These are phyloP conservation scores for Xylaria intraflava DNA, from an alignment of 495 filamentous ascomycete species.

Conservation along the genomic window DNA sequence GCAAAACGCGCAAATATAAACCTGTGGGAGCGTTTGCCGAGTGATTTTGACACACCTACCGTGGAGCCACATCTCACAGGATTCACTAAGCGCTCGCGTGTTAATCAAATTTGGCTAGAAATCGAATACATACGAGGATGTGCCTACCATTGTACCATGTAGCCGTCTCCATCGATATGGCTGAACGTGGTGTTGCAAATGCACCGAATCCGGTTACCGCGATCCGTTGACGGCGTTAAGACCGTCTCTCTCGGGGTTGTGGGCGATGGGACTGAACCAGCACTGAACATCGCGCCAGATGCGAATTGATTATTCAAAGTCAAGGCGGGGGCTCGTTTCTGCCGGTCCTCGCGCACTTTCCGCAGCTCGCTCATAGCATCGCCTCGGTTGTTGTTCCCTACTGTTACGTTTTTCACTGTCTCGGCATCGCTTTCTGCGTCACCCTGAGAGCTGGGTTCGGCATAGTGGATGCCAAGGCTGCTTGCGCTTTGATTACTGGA, in stretches of 20 bases:
- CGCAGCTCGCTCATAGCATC: slow-evolving; percentile 60
- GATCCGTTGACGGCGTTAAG: slow-evolving; percentile 57
- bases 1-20: slow-evolving; percentile 79
- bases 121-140: not conserved
- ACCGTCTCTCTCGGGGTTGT: slow-evolving; percentile 62
- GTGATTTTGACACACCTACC: slow-evolving; percentile 69
- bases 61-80: slow-evolving; percentile 81
- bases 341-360: slow-evolving; percentile 62
- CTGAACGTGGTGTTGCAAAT: slow-evolving; percentile 53
- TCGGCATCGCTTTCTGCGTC: slow-evolving; percentile 49
- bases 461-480: slow-evolving; percentile 29
- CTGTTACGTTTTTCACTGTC: slow-evolving; percentile 44
- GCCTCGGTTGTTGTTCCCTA: slow-evolving; percentile 28
- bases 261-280: slow-evolving; percentile 45
- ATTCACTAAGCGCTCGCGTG: slow-evolving; percentile 53
- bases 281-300: slow-evolving; percentile 17
- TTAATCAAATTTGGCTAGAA: not conserved
- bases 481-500: slow-evolving; percentile 39
- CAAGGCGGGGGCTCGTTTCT: slow-evolving; percentile 35
- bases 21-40: slow-evolving; percentile 55
- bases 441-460: slow-evolving; percentile 12
- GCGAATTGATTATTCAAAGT: slow-evolving; percentile 18
- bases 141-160: slow-evolving; percentile 77
- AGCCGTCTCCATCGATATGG: slow-evolving; percentile 51
- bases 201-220: slow-evolving; percentile 60